Percentiles rank a stretch among this genome's conserved stretches.
Evolutionary conservation across 176 grass and related monocot genomes (phyloP).

Genomic region (Oryza punctata): DNA sequence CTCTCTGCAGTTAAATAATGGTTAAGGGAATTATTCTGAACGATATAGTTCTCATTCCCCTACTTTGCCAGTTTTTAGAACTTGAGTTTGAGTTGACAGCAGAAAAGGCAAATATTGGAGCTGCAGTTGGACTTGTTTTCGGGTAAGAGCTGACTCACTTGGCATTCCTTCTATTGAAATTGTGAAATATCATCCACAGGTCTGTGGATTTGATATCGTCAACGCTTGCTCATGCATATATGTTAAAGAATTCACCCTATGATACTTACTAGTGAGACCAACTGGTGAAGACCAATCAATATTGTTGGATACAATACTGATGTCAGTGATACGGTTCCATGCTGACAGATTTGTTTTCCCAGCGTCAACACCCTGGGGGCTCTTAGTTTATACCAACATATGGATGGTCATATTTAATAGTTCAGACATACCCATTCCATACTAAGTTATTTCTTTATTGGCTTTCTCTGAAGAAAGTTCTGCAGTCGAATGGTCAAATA

Average conservation of each 20-base stretch:
- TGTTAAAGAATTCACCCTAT: neutral
- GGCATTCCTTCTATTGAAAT: conserved; percentile 17
- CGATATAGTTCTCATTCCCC: conserved; percentile 4
- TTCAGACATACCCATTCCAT: conserved; percentile 14
- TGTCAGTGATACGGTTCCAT: neutral
- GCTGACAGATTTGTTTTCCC: neutral
- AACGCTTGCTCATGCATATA: conserved; percentile 14
- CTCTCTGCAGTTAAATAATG: conserved; percentile 12
- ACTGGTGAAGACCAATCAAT: neutral
- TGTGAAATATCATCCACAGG: neutral
- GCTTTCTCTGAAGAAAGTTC: neutral
- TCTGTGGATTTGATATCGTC: neutral
- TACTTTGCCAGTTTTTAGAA: conserved; percentile 70
- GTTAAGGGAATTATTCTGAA: neutral
- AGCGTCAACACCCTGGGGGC: neutral
- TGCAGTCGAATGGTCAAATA: neutral
- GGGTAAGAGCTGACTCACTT: conserved; percentile 53
- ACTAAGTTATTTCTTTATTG: neutral
- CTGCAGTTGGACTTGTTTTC: conserved; percentile 64
- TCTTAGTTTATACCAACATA: neutral
- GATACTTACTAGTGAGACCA: neutral
- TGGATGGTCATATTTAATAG: neutral
- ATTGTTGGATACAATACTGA: neutral
- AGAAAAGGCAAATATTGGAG: conserved; percentile 66
- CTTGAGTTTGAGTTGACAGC: conserved; percentile 71